These are phyloP conservation scores for Coemansia sp. DNA, from an alignment of 192 early-diverging fungal genomes.

Conservation along the genomic window DNA sequence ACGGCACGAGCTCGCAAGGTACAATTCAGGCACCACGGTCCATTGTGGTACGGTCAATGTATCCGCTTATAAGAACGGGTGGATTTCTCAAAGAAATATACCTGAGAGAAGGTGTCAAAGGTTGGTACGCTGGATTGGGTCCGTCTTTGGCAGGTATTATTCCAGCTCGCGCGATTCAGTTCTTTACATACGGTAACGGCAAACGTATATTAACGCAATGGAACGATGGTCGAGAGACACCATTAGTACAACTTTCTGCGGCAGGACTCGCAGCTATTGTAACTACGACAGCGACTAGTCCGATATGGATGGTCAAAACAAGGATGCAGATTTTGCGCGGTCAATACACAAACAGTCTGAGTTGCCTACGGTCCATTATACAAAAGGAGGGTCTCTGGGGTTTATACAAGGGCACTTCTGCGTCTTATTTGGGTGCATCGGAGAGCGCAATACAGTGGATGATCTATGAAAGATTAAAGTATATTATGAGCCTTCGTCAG, in stretches of 20 bases:
- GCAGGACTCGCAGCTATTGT: constrained; percentile 74
- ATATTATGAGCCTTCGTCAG: constrained; percentile 20
- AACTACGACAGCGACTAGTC: constrained; percentile 86
- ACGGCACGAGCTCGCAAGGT: not conserved
- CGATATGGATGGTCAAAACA: constrained; percentile 98
- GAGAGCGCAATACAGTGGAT: constrained; percentile 96
- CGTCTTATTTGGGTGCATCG: constrained; percentile 84
- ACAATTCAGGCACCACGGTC: not conserved
- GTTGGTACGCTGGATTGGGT: constrained; percentile 93
- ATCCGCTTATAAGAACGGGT: constrained; percentile 38
- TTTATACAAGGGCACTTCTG: constrained; percentile 89
- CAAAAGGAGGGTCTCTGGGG: constrained; percentile 80
- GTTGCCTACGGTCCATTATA: constrained; percentile 72
- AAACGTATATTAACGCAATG: constrained; percentile 78
- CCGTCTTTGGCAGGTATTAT: constrained; percentile 93
- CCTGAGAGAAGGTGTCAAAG: constrained; percentile 75
- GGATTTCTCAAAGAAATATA: constrained; percentile 61
- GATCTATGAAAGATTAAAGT: constrained; percentile 93
- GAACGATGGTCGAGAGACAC: constrained; percentile 77
- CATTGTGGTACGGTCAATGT: constrained; percentile 8
- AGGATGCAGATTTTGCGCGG: constrained; percentile 85
- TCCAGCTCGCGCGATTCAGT: constrained; percentile 94
- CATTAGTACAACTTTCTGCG: constrained; percentile 80
- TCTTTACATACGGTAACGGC: constrained; percentile 89
- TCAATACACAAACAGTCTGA: constrained; percentile 76